Evolutionary conservation across 768 basidiomycete species (phyloP), one percentile per base, ranked within the genome.

Genomic region (Trametes elegans): DNA sequence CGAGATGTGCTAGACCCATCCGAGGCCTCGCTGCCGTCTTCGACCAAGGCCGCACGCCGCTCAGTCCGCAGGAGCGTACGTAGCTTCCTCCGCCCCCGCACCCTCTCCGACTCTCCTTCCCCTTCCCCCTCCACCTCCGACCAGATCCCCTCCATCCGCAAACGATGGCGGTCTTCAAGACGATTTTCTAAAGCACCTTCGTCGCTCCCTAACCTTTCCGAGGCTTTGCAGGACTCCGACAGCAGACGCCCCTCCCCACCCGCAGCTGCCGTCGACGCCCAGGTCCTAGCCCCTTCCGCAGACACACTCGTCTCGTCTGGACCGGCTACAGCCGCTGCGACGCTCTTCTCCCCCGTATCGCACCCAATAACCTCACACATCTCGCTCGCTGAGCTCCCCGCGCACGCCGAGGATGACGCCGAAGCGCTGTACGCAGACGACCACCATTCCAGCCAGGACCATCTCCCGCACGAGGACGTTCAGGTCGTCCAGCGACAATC

Each of bases 141-240:
- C 27, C 51, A 16, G 45, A 34, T 41, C 28, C 41, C 53, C 27
- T 59, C 62, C 13, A 36, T 55, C 16, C 61, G 66, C 36, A 70
- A 67, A 41, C 60, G 66, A 43, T 70, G 70, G 70, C 61, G 64
- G 7, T 63, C 66, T 19, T 69, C 68, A 2, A 56, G 58, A 34
- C 62, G 74, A 46, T 71, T 73, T 62, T 73, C 73, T 6, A 72
- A 65, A 54, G 58, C 68, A 14, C 68, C 53, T 29, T 32, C 55
- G 14, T 42, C 36, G 5, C 36, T 61, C 18, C 59, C 57, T 14
- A 55, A 62, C 11, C 54, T 63, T 24, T 43, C 59, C 1, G 62
- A 65, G 26, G 21, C 53, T 29, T 53, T 41, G 43, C 60, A 43
- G 9, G 49, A 43, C 21, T 11, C 21, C 26, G 49, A 44, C 44